Conservation (phyloP, 352 stramenopile genomes). For the Thalassiosira livingstoniorum region DNA sequence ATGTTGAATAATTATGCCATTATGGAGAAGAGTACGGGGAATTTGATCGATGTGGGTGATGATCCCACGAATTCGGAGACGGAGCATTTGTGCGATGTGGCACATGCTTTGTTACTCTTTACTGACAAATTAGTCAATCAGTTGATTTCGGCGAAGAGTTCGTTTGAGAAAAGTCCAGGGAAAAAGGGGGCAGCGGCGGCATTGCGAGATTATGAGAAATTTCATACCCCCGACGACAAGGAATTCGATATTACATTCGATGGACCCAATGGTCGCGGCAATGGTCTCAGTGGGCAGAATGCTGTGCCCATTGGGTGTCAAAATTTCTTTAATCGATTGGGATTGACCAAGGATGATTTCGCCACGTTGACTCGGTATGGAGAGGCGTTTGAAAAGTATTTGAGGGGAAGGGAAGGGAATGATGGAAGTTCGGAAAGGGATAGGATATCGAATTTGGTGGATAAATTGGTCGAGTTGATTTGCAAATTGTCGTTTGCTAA, state of each 20-base stretch:
- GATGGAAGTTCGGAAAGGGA: slow-evolving; percentile 41
- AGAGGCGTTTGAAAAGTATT: slow-evolving; percentile 48
- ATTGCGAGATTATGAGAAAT: slow-evolving; percentile 57
- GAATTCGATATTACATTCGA: slow-evolving; percentile 72
- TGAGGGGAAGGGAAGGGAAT: slow-evolving; percentile 30
- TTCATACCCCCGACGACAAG: slow-evolving; percentile 66
- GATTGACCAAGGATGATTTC: slow-evolving; percentile 49
- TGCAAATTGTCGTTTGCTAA: slow-evolving; percentile 46
- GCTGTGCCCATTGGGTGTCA: slow-evolving; percentile 67
- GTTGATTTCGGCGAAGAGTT: slow-evolving; percentile 42
- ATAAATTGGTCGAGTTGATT: slow-evolving; percentile 46
- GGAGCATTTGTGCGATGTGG: slow-evolving; percentile 61
- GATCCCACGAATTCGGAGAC: slow-evolving; percentile 32
- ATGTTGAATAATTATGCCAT: slow-evolving; percentile 62
- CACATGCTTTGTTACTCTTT: slow-evolving; percentile 79
- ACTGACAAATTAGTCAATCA: slow-evolving; percentile 70
- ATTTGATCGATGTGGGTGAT: slow-evolving; percentile 53
- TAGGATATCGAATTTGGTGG: slow-evolving; percentile 45
- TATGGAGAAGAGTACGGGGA: slow-evolving; percentile 44
- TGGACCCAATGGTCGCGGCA: slow-evolving; percentile 66
- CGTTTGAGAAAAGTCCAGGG: slow-evolving; percentile 68
- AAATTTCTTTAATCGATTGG: slow-evolving; percentile 65
- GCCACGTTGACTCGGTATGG: slow-evolving; percentile 18
- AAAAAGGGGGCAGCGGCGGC: slow-evolving; percentile 40
- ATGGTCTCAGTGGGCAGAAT: too few relatives aligned